Base-by-base conservation (phyloP, 441 rosid species). In the Adansonia grandidieri region DNA sequence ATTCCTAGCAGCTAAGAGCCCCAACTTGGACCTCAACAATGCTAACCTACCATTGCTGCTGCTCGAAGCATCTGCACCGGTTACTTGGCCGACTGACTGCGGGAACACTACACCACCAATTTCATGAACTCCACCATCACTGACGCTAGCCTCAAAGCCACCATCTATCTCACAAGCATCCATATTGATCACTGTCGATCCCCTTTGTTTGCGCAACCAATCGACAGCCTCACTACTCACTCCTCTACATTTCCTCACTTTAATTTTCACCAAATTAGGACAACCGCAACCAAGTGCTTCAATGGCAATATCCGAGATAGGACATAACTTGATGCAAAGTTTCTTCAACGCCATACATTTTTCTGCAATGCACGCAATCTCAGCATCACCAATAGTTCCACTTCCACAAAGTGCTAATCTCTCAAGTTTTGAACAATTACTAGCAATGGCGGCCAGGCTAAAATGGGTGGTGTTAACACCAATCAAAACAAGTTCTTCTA, bases 391-490 rank as follows among this genome's bases (percentile, higher is more conserved):
- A 5, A 90, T 83, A 4, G 89, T 78, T 50, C 80, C 84, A 61
- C 91, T 87, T 69, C 93, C 90, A 22, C 93, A 90, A 64, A 90
- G 86, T 0, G 91, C 91, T 9, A 90, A 76, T 20, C 93, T 80
- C 45, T 90, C 93, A 71, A 90, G 81, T 47, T 87, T 87, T 58
- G 13, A 79, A 68, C 93, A 90, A 76, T 82, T 84, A 50, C 84
- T 64, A 72, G 88, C 89, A 74, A 90, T 83, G 9, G 77, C 71
- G 0, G 64, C 76, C 74, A 90, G 51, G 71, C 93, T 86, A 62
- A 77, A 74, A 64, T 85, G 83, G 0, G 93, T 90, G 10, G 88
- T 89, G 73, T 84, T 82, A 2, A 88, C 88, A 68, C 93, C 93
- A 32, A 90, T 85, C 77, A 90, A 72, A n/a, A 90, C 91, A 50